Conservation (phyloP, 208 protist genomes). For the Tritrichomonas foetus region DNA sequence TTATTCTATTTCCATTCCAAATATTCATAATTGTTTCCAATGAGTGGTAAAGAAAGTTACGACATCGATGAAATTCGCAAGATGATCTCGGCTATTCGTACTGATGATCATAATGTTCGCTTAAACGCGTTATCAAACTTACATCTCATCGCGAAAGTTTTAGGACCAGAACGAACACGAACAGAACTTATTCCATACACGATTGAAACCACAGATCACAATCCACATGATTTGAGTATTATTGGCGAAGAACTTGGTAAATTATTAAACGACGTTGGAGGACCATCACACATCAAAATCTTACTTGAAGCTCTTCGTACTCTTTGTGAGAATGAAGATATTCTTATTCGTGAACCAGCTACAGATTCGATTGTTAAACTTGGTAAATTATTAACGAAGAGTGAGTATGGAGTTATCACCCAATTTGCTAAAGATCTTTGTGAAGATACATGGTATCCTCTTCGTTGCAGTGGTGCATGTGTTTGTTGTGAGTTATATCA, state of each 20-base stretch:
- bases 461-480: not conserved
- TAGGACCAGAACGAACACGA: not conserved
- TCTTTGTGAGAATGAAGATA: constrained; percentile 25
- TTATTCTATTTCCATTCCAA: no score
- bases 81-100: not conserved
- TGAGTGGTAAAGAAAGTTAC: no score
- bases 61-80: not conserved
- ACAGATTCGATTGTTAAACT: not conserved
- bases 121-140: not conserved
- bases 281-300: not conserved
- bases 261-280: not conserved
- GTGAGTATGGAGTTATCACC: not conserved
- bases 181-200: not conserved
- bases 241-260: not conserved
- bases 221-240: not conserved
- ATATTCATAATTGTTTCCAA: no score
- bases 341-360: not conserved
- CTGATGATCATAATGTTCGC: not conserved
- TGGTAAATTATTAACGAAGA: not conserved
- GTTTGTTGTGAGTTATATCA: not conserved
- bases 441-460: constrained; percentile 6
- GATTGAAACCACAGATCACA: constrained; percentile 20
- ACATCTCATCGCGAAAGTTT: not conserved
- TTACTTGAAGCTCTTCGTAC: not conserved
- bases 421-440: not conserved